A percentile compares a stretch with the other conserved stretches of the same genome.
phyloP scores from a whole-genome alignment of 2,329 filamentous ascomycete genomes.

The Thielaviopsis ethacetica region DNA sequence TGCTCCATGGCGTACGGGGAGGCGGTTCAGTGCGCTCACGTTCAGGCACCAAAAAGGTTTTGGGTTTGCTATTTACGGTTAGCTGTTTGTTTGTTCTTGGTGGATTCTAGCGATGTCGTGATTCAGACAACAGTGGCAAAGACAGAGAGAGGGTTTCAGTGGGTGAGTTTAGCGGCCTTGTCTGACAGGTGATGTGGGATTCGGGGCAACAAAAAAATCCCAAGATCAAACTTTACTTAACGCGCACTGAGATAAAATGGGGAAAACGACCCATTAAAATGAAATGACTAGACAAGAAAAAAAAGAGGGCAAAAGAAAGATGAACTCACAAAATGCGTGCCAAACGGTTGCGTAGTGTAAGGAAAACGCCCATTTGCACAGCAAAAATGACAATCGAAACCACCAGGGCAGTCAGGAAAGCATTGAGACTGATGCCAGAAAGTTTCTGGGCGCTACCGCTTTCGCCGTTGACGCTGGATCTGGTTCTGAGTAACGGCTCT shows the following conservation, averaged over 20 bases:
- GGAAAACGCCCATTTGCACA: constrained; percentile 52
- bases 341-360: constrained; percentile 61
- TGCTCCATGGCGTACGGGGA: constrained; percentile 35
- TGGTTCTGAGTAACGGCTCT: not conserved
- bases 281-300: not conserved
- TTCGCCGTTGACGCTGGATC: constrained; percentile 2
- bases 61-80: constrained; percentile 44
- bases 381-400: constrained; percentile 47
- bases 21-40: constrained; percentile 67
- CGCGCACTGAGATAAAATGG: not conserved
- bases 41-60: constrained; percentile 75
- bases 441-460: constrained; percentile 15
- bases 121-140: too few species aligned
- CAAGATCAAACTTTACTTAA: not conserved
- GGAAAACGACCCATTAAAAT: not conserved
- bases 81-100: not conserved
- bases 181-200: not conserved
- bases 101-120: not conserved
- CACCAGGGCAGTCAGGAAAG: constrained; percentile 50
- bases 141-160: not conserved
- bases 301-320: constrained; percentile 3
- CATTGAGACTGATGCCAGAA: constrained; percentile 28
- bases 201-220: not conserved
- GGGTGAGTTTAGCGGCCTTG: not conserved
- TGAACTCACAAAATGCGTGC: constrained; percentile 62